Base-by-base conservation (phyloP, 108 stramenopile species). In the Skeletonema marinoi region DNA sequence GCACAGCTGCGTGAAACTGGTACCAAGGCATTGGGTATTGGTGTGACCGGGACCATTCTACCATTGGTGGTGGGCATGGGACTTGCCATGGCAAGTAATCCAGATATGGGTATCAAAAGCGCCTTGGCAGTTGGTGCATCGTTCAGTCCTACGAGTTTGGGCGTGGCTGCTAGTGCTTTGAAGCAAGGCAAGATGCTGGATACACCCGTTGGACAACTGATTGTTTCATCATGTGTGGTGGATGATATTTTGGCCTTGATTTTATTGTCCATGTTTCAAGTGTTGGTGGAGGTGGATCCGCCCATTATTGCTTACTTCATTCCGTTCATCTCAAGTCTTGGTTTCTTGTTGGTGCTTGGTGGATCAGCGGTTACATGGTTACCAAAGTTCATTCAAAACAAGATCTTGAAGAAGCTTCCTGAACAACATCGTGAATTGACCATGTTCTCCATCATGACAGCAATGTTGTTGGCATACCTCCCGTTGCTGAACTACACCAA, bases 201-300 rank as follows among this genome's bases (percentile, higher is more conserved):
- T 59, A 87, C 80, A 17, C 87, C 90, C 29, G 66, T 90, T 3
- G 90, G 90, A 1, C 90, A 90, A 50, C 62, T 90, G 61, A 85
- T 90, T 70, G 84, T 90, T 60, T 78, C 84, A 6, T 31, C 71
- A 14, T 85, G 86, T 39, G 85, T 90, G 44, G 73, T 90, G 8
- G 90, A 90, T 74, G 88, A 90, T 67, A 84, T 90, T 19, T 56
- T 90, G 42, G 90, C 82, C 12, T 63, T 90, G 78, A 71, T 90
- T 17, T 46, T 88, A 32, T 46, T 90, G 42, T 72, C 74, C 39
- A 79, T 83, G 59, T 68, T 89, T 36, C 61, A 80, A 42, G 86
- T 86, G 42, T 31, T 79, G 81, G 71, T 75, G 56, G 11, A 51
- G 19, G 42, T 58, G 63, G 46, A 65, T 65, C 69, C 78, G 21